Conservation (phyloP, 1,139 yeast species). For the Petasospora fabianii region DNA sequence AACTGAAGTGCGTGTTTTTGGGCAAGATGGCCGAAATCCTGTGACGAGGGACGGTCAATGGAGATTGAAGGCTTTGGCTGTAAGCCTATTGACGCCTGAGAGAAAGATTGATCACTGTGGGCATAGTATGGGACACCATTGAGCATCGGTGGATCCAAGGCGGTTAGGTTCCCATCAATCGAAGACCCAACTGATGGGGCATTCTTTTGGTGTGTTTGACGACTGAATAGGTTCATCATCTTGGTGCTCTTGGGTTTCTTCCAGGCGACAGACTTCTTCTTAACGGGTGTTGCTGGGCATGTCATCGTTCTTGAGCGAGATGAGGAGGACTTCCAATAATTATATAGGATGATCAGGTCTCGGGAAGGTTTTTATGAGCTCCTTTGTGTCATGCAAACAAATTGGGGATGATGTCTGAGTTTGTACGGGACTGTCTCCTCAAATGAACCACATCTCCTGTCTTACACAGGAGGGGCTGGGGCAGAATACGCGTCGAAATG, state of each 20-base stretch:
- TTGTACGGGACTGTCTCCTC: no score
- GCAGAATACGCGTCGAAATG: no score
- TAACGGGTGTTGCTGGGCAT: background rate
- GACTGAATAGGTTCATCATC: slow-evolving; percentile 7
- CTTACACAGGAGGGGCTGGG: no score
- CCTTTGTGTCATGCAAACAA: background rate
- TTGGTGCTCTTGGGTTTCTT: background rate
- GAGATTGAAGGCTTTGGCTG: background rate
- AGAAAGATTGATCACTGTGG: background rate
- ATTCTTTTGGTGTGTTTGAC: slow-evolving; percentile 8
- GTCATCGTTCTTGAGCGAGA: background rate
- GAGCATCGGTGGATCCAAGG: slow-evolving; percentile 22
- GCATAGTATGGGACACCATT: slow-evolving; percentile 11
- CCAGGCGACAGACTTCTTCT: background rate
- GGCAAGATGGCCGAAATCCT: slow-evolving; percentile 10
- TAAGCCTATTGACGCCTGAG: background rate
- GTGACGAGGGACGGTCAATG: slow-evolving; percentile 1
- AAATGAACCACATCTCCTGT: no score
- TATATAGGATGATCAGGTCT: background rate
- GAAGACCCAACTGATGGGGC: slow-evolving; percentile 2
- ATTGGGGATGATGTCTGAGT: background rate
- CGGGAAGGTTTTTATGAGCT: no score
- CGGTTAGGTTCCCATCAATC: slow-evolving; percentile 17
- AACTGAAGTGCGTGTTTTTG: slow-evolving; percentile 14
- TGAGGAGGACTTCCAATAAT: background rate